A percentile compares a stretch with the other conserved stretches of the same genome.
These are phyloP conservation scores for Suillus fuscotomentosus DNA, from an alignment of 768 basidiomycete species.

Conservation along the genomic window DNA sequence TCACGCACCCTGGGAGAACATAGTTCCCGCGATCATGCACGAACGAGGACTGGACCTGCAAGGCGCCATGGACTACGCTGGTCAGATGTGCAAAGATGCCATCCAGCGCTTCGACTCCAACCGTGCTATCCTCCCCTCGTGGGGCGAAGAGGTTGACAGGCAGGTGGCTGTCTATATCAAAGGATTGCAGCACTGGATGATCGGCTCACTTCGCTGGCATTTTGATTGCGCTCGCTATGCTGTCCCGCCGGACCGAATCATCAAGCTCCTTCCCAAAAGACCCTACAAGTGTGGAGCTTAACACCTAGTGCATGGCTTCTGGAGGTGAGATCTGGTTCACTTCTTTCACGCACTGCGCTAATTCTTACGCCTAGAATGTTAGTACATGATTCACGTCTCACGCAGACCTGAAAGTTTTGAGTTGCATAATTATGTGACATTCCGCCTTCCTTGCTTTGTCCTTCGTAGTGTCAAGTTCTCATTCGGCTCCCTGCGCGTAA, in stretches of 20 bases:
- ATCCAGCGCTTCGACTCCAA: constrained; percentile 52
- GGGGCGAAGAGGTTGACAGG: constrained; percentile 57
- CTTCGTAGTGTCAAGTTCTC: background rate
- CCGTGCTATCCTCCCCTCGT: constrained; percentile 51
- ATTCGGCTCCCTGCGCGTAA: background rate
- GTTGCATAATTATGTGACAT: background rate
- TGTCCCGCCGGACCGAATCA: constrained; percentile 52
- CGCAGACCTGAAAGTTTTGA: background rate
- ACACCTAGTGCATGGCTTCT: background rate
- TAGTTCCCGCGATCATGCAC: constrained; percentile 35
- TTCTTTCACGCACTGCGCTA: background rate
- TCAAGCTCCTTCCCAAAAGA: constrained; percentile 47
- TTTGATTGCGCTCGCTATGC: constrained; percentile 61
- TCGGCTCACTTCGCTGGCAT: constrained; percentile 72
- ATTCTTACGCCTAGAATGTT: background rate
- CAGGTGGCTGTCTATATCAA: constrained; percentile 59
- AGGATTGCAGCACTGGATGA: constrained; percentile 67
- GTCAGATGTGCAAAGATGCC: constrained; percentile 37
- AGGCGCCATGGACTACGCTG: constrained; percentile 62
- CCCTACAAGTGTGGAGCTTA: constrained; percentile 10
- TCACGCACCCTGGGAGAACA: constrained; percentile 57
- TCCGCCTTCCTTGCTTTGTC: background rate
- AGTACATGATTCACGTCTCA: background rate
- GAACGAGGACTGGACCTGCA: constrained; percentile 57
- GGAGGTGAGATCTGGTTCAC: background rate